A percentile compares a stretch with the other conserved stretches of the same genome.
Conservation (phyloP, 371 early-diverging fungal species). For the Mortierella sp. region DNA sequence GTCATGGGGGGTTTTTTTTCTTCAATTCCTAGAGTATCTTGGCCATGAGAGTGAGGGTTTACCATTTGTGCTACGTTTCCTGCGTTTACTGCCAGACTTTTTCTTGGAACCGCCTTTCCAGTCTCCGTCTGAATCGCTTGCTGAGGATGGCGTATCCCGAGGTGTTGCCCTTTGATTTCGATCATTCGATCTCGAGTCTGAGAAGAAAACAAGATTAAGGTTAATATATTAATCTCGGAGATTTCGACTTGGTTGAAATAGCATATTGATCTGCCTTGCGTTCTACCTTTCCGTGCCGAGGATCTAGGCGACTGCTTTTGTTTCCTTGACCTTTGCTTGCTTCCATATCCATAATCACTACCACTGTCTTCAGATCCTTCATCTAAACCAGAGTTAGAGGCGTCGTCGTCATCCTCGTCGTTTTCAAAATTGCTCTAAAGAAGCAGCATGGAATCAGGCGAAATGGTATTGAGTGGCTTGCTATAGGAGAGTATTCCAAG, state of each 20-base stretch:
- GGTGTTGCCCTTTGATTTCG: constrained; percentile 38
- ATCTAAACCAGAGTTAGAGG: constrained; percentile 33
- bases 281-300: constrained; percentile 37
- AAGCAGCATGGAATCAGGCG: neutral
- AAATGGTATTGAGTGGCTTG: neutral
- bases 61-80: constrained; percentile 25
- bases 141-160: constrained; percentile 40
- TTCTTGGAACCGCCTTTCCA: constrained; percentile 43
- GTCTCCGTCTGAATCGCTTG: constrained; percentile 51
- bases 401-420: constrained; percentile 42
- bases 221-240: neutral
- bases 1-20: too few species aligned
- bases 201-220: constrained; percentile 1
- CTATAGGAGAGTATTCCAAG: neutral
- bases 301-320: constrained; percentile 31
- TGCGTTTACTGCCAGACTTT: constrained; percentile 21
- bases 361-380: constrained; percentile 51
- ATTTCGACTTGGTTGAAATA: neutral
- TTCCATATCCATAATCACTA: constrained; percentile 50
- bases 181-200: constrained; percentile 37
- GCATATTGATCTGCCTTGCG: neutral
- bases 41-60: neutral
- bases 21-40: neutral
- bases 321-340: constrained; percentile 28
- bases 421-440: constrained; percentile 52